Evolutionary conservation across 164 flowering plant species (phyloP), one percentile per base, ranked within the genome.

Genomic region (Euptelea pleiosperma): DNA sequence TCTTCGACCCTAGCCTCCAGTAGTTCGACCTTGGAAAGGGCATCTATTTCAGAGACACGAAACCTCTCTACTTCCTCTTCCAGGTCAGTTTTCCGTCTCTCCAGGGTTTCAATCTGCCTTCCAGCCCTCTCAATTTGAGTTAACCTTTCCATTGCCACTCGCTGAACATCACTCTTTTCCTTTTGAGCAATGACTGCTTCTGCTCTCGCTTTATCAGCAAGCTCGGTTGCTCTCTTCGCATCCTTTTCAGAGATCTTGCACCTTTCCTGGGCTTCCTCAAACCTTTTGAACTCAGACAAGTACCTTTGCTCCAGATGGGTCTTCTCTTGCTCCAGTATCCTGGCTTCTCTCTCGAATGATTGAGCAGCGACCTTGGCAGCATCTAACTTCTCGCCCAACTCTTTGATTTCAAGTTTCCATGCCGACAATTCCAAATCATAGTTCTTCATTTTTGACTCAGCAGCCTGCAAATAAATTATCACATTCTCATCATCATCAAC

Each of bases 261-360:
- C 68, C 96, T 82, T 60, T 82, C 87, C 57, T 81, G 83, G 34
- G 81, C 75, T 60, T 88, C 96, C 51, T 76, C 89, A 68, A 88
- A 83, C 61, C 90, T 75, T 59, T 66, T 61, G 47, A 82, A 80
- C 55, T 84, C 91, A 19, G 91, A 73, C 30, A 16, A 61, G 61
- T 91, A 87, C 61, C 75, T 84, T 68, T 84, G 73, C 71, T 83
- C 88, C 73, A 88, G 48, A 75, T 82, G 75, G 37, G 52, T 57
- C 62, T 83, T 88, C 65, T 86, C 85, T 72, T 86, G 96, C 29
- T 83, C 85, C 57, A 84, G 60, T 5, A 79, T 80, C 35, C 72
- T 76, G 24, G 84, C 86, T 63, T 88, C 82, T 60, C 71, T 73
- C 64, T 91, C 94, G 62, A 63, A 89, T 18, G 88, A 72, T 57